phyloP scores from a whole-genome alignment of 345 rosid genomes.

The Capsella bursapastoris region DNA sequence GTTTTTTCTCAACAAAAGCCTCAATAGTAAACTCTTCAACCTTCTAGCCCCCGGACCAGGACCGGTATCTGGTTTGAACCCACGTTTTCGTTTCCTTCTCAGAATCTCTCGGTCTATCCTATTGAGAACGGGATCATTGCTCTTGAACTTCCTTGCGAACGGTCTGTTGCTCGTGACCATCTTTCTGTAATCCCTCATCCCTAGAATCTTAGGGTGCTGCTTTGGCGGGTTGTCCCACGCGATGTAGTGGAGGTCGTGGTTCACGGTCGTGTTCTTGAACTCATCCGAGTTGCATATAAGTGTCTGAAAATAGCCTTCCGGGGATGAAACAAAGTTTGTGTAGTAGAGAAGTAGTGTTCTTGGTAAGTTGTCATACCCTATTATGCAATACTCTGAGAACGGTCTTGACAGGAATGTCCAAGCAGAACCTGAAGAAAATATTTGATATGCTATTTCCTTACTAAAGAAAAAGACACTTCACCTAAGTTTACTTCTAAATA shows the following conservation, averaged over 20 bases:
- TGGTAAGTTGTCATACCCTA: constrained; percentile 93
- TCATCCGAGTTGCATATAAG: constrained; percentile 82
- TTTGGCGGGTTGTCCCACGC: constrained; percentile 96
- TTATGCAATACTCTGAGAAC: constrained; percentile 73
- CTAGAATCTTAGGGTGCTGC: constrained; percentile 79
- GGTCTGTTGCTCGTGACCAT: constrained; percentile 80
- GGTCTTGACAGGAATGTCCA: constrained; percentile 92
- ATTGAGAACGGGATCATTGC: constrained; percentile 66
- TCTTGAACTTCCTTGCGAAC: constrained; percentile 86
- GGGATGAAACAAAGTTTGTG: constrained; percentile 86
- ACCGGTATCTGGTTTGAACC: constrained; percentile 45
- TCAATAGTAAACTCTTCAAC: constrained; percentile 60
- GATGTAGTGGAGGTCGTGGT: constrained; percentile 89
- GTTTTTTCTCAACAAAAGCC: constrained; percentile 52
- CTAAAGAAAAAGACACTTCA: constrained; percentile 22
- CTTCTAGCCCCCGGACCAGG: constrained; percentile 86
- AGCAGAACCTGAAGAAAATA: constrained; percentile 71
- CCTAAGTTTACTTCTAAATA: constrained; percentile 6
- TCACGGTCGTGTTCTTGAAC: constrained; percentile 77
- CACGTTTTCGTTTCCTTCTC: constrained; percentile 46
- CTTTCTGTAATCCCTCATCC: constrained; percentile 65
- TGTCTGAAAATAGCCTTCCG: constrained; percentile 94
- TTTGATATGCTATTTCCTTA: not conserved
- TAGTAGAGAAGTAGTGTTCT: constrained; percentile 89
- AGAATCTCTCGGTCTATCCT: constrained; percentile 80